Conservation (phyloP, 768 basidiomycete genomes). For the Lyophyllum atratum region DNA sequence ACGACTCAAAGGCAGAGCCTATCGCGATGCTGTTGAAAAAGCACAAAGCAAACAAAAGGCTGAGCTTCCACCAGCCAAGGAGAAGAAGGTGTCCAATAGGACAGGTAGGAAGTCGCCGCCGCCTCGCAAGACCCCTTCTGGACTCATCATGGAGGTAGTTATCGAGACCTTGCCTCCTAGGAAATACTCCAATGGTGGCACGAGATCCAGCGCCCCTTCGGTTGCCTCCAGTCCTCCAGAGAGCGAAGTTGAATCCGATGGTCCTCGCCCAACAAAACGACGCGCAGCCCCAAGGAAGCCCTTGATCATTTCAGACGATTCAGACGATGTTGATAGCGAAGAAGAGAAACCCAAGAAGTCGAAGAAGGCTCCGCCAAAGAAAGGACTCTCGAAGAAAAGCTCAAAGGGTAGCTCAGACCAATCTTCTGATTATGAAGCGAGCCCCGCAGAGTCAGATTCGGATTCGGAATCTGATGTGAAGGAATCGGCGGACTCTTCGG, state of each 20-base stretch:
- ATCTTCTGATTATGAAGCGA: slow-evolving; percentile 45
- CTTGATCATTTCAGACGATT: slow-evolving; percentile 58
- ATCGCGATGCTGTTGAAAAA: slow-evolving; percentile 60
- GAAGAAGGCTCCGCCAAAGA: slow-evolving; percentile 22
- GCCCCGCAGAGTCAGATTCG: slow-evolving; percentile 18
- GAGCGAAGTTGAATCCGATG: slow-evolving; percentile 41
- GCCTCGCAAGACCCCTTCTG: slow-evolving; percentile 30
- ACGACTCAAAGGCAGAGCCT: slow-evolving; percentile 74
- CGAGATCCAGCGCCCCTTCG: slow-evolving; percentile 30
- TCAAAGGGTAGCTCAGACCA: slow-evolving; percentile 24
- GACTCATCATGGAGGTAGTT: slow-evolving; percentile 58
- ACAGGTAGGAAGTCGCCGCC: slow-evolving; percentile 15
- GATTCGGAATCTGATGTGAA: slow-evolving; percentile 36
- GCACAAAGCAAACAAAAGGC: no score
- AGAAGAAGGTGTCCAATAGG: slow-evolving; percentile 2
- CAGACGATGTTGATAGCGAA: slow-evolving; percentile 36
- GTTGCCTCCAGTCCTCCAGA: slow-evolving; percentile 35
- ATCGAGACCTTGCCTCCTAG: slow-evolving; percentile 36
- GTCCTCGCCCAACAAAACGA: slow-evolving; percentile 36
- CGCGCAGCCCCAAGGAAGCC: slow-evolving; percentile 40
- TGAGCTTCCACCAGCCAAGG: slow-evolving; percentile 10
- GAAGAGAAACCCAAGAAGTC: slow-evolving; percentile 27
- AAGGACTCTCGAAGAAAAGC: slow-evolving; percentile 23
- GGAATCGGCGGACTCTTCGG: slow-evolving; percentile 31
- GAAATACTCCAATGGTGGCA: slow-evolving; percentile 19